Evolutionary conservation across 2,329 filamentous ascomycete species (phyloP), one percentile per base, ranked within the genome.

Genomic region (Diaporthe sp.): DNA sequence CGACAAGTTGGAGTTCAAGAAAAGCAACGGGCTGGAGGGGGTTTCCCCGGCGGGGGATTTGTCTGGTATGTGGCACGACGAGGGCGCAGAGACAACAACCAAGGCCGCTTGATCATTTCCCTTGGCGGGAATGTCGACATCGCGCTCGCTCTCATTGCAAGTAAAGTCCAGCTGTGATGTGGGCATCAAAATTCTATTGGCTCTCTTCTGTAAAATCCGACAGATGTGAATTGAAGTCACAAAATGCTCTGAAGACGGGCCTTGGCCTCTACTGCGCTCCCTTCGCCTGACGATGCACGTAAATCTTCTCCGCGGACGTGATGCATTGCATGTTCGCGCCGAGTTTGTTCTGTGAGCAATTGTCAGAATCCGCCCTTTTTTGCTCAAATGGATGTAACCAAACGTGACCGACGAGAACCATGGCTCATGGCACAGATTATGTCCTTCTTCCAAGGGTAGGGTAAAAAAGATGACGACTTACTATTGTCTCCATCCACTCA

Each of bases 271-370:
- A 40, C 22, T 55, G 70, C 25, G 52, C n/a, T 33, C 19, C 13
- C 52, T 70, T 74, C 25, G 74, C 50, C 75, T 84, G 82, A 40
- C 82, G 79, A 73, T 78, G 82, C 9, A 82, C 84, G 77, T 89
- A 89, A n/a, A 89, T 81, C 82, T 93, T 89, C 86, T 98, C 96
- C 2, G 96, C 96, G 69, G 92, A 91, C 75, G 92, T 93, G 82
- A 98, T 96, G 84, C 95, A 97, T 78, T 93, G 90, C 87, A 97
- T 95, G 83, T 97, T 97, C 58, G 95, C 94, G 35, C 94, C 92
- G 64, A 98, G 87, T 89, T 99, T 99, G 87, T 99, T 98, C 74
- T 76, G 19, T 12, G 13, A 40, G 5, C 17, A 15, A 4, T 2
- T 38, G 35, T 69, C 22, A 74, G 66, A 86, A 97, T 92, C 3